Base-by-base conservation (phyloP, 2,329 filamentous ascomycete species). In the Coleophoma cylindrospora region DNA sequence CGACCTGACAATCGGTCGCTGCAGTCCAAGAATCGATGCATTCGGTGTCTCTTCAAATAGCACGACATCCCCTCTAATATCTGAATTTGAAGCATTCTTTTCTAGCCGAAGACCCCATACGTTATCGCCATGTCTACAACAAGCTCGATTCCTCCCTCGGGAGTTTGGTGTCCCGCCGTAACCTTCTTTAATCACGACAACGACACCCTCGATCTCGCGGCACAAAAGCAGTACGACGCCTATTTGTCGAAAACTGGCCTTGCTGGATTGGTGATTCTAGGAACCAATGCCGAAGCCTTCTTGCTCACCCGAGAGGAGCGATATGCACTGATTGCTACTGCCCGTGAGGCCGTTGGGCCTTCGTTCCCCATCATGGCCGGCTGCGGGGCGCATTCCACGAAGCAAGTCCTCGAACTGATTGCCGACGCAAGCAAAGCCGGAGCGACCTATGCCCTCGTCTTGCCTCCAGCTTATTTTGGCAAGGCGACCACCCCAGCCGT, bases 231-330 rank as follows among this genome's bases (percentile, higher is more conserved):
- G 19, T 75, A 78, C 52, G 81, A 81, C 27, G 70, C 79, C 19
- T 77, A 81, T 46, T 76, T 89, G 3, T 82, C 80, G 43, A 67
- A 77, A 50, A 76, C 82, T 19, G 84, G 84, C 34, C 75, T 89
- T 40, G 75, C 83, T 15, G 85, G 85, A 40, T 72, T 89, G 47
- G 80, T 87, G 17, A 82, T 81, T 3, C 84, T 87, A 64, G 84
- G 85, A 37, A 86, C 82, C 59, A 89, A 89, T 62, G 86, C 85
- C 60, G 86, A 89, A 69, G 86, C 86, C 0, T 83, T 86, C 3
- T 84, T 89, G 61, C 73, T 89, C 10, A 78, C 79, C 47, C 80
- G 79, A 55, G 73, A 77, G n/a, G 85, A 89, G 66, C 77, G 85
- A 45, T 76, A 78, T 47, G 69, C 75, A 48, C 74, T 89, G 55